phyloP scores from a whole-genome alignment of 495 filamentous ascomycete genomes.

The Xylaria sp. region DNA sequence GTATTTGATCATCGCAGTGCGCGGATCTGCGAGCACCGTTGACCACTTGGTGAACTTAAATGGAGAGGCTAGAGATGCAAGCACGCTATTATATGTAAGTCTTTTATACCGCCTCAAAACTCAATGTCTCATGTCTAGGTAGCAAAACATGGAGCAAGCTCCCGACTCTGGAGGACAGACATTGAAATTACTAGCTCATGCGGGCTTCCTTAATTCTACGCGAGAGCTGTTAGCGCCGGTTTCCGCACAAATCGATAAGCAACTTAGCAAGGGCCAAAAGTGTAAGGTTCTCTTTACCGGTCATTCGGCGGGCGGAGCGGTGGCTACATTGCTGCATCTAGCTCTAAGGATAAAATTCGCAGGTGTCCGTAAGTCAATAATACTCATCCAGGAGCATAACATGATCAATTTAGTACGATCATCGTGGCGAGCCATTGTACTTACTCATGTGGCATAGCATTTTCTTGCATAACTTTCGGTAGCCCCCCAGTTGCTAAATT shows the following conservation, averaged over 20 bases:
- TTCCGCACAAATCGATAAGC: conserved; percentile 1
- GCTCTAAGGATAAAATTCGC: neutral
- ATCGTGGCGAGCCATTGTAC: neutral
- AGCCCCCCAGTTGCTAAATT: neutral
- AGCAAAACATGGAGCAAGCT: neutral
- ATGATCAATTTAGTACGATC: neutral
- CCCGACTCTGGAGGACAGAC: neutral
- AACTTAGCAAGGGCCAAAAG: neutral
- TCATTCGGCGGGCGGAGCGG: neutral
- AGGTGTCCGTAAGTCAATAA: neutral
- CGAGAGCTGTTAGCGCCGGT: neutral
- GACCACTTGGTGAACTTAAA: conserved; percentile 5
- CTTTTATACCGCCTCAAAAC: neutral
- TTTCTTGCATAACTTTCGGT: conserved; percentile 6
- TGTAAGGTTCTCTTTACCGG: neutral
- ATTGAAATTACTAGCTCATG: neutral
- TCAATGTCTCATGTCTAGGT: neutral
- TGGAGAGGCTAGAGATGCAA: neutral
- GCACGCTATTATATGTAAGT: neutral
- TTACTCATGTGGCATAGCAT: neutral
- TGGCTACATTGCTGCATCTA: neutral
- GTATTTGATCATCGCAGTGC: neutral
- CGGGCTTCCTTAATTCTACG: neutral
- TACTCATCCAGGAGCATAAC: neutral
- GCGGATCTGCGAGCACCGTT: conserved; percentile 4